Evolutionary conservation across 495 filamentous ascomycete species (phyloP).

Genomic region (Lasiosphaeriaceae sp.): DNA sequence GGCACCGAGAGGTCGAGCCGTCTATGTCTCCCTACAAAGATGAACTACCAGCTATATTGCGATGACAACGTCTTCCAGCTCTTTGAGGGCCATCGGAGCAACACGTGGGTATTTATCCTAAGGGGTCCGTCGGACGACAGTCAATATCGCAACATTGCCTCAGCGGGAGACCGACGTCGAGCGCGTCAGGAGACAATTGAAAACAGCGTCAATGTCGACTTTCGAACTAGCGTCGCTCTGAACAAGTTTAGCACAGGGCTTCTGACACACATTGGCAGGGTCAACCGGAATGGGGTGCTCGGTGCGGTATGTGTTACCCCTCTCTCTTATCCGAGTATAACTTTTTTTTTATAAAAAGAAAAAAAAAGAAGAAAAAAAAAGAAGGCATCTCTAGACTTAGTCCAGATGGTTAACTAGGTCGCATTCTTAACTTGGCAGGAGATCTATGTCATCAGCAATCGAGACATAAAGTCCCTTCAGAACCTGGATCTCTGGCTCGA

Average conservation of each 20-base stretch:
- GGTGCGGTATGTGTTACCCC: conserved; percentile 41
- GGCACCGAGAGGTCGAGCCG: conserved; percentile 33
- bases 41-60: conserved; percentile 43
- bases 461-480: conserved; percentile 42
- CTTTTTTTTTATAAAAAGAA: too few relatives aligned
- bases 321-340: too few relatives aligned
- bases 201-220: conserved; percentile 38
- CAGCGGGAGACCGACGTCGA: conserved; percentile 30
- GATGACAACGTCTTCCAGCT: conserved; percentile 42
- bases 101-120: conserved; percentile 44
- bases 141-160: conserved; percentile 29
- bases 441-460: conserved; percentile 51
- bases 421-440: conserved; percentile 35
- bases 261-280: conserved; percentile 38
- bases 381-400: too few relatives aligned
- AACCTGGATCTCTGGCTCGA: conserved; percentile 48
- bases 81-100: conserved; percentile 35
- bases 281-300: conserved; percentile 37
- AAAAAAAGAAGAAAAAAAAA: too few relatives aligned
- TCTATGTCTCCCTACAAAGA: conserved; percentile 37
- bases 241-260: conserved; percentile 43
- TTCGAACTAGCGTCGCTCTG: conserved; percentile 41
- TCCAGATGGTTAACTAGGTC: too few relatives aligned
- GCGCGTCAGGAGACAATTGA: conserved; percentile 37
- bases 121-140: conserved; percentile 35